Evolutionary conservation across 352 stramenopile species (phyloP).

Genomic region (Elongisporangium senticosum): DNA sequence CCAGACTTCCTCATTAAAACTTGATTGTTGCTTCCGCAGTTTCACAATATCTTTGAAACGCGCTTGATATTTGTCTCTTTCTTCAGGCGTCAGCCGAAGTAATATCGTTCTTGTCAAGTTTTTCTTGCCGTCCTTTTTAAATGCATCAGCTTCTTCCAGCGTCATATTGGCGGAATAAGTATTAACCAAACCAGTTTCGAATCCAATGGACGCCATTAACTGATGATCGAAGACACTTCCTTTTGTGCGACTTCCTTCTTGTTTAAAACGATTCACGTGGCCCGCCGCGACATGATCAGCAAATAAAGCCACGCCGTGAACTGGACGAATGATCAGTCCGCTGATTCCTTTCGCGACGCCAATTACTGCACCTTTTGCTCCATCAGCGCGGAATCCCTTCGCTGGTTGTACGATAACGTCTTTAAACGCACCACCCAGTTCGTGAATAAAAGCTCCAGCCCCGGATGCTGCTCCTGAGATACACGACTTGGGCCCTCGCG

Average conservation of each 20-base stretch:
- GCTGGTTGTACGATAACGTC: constrained; percentile 41
- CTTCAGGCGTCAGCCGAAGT: not conserved
- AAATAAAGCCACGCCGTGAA: constrained; percentile 42
- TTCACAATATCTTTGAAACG: not conserved
- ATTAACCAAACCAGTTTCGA: not conserved
- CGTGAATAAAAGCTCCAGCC: constrained; percentile 40
- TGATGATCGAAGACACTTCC: constrained; percentile 25
- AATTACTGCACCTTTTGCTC: constrained; percentile 39
- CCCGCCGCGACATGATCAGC: constrained; percentile 42
- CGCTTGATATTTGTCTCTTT: not conserved
- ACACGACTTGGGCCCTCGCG: constrained; percentile 16
- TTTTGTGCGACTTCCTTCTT: constrained; percentile 16
- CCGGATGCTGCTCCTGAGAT: constrained; percentile 32
- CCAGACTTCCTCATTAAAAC: not conserved
- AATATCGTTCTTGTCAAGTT: not conserved
- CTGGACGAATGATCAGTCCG: constrained; percentile 31
- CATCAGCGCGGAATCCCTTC: constrained; percentile 39
- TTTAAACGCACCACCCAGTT: constrained; percentile 41
- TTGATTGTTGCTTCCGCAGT: not conserved
- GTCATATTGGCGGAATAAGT: constrained; percentile 6
- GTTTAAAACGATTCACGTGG: constrained; percentile 24
- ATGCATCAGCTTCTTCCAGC: not conserved
- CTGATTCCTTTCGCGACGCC: constrained; percentile 36
- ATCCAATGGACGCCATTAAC: not conserved
- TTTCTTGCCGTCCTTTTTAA: not conserved